A percentile compares a stretch with the other conserved stretches of the same genome.
Conservation (phyloP, 495 filamentous ascomycete species). For the Hypoxylon fuscum region DNA sequence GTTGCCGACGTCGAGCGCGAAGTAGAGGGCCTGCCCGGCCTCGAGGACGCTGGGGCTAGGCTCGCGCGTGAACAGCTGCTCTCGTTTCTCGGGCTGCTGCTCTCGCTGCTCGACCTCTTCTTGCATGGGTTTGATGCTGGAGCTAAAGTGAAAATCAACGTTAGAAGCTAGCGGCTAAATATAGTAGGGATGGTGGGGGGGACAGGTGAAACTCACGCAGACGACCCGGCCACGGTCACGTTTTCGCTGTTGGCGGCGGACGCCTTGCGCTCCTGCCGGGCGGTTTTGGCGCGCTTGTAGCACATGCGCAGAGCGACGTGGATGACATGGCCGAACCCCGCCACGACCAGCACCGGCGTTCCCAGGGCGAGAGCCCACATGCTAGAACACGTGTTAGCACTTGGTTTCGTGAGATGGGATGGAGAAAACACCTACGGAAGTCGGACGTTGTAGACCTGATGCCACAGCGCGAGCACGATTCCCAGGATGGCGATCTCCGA, state of each 20-base stretch:
- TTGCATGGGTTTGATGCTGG: constrained; percentile 9
- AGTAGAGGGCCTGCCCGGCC: constrained; percentile 11
- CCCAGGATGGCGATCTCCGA: constrained; percentile 60
- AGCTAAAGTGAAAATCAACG: background rate
- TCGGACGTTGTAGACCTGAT: constrained; percentile 48
- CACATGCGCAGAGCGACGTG: constrained; percentile 36
- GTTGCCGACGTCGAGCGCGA: constrained; percentile 28
- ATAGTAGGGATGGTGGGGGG: background rate
- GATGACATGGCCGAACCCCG: constrained; percentile 52
- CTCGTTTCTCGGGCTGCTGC: background rate
- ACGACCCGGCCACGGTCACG: background rate
- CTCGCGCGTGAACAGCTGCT: too few relatives aligned
- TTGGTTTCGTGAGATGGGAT: background rate
- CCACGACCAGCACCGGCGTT: constrained; percentile 59
- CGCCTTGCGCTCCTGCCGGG: background rate
- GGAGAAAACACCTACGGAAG: constrained; percentile 46
- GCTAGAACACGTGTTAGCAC: constrained; percentile 23
- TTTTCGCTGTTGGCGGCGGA: background rate
- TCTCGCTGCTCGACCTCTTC: constrained; percentile 10
- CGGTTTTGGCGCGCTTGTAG: constrained; percentile 20
- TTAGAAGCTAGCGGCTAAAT: background rate
- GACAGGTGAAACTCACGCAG: constrained; percentile 3
- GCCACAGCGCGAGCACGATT: constrained; percentile 51
- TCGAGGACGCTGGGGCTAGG: background rate
- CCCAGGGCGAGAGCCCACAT: constrained; percentile 59